Base-by-base conservation (phyloP, 495 filamentous ascomycete species). In the Aspergillus asperescens region DNA sequence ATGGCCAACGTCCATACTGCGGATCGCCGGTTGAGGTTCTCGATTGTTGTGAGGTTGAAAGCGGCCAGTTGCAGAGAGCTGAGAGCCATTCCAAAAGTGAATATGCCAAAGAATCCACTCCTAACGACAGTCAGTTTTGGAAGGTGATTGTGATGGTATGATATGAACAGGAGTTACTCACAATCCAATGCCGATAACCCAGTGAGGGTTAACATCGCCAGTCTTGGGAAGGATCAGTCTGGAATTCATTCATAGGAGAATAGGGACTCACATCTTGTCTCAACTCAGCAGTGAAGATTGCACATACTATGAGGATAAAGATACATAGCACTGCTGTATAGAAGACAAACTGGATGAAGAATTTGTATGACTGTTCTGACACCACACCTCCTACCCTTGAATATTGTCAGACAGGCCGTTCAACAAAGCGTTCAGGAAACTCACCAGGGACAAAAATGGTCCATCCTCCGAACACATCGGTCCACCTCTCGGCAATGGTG, bases 381-480 rank as follows among this genome's bases (percentile, higher is more conserved):
- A 96, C 82, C 46, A 94, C 83, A 15, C 91, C 91, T 19, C 91
- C 91, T 45, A 94, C 90, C 89, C 82, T 67, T 35, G 18, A 42
- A 12, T 28, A 8, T 39, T 38, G 50, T 71, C 37, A 69, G 60
- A 41, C 6, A 47, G 23, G n/a, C 34, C 16, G 27, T 16, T 23
- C 18, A 48, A 19, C 24, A 27, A 13, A 19, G 13, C 12, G 16
- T 3, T 4, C n/a, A 12, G 20, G 20, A 29, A 16, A 67, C 71
- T 56, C 72, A 84, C 84, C 91, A 96, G 1, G 91, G 91, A 65
- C 91, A 96, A 59, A 88, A 95, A 64, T 96, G 91, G 58, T 96
- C 91, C 86, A 95, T 92, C 59, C 89, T 92, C 25, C 74, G 72
- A 24, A 92, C 84, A 67, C 91, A 96, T 27, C 90, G 75, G 39